Evolutionary conservation across 2,329 filamentous ascomycete species (phyloP).

Genomic region (Chaetomiaceae sp.): DNA sequence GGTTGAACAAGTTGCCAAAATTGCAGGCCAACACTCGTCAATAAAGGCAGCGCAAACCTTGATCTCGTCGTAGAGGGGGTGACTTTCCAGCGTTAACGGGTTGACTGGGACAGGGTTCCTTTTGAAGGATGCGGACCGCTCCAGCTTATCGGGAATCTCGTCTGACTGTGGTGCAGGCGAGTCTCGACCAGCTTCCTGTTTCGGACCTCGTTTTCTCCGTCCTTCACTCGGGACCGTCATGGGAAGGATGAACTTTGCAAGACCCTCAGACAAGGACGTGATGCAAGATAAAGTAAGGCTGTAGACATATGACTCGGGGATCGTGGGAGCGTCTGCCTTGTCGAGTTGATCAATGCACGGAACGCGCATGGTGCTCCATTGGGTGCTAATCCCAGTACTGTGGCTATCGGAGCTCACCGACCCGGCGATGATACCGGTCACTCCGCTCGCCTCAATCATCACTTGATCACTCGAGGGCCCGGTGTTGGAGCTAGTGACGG

Average conservation of each 20-base stretch:
- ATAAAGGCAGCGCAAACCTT: conserved; percentile 77
- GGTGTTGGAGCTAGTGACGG: conserved; percentile 55
- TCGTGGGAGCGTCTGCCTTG: conserved; percentile 74
- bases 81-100: conserved; percentile 69
- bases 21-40: conserved; percentile 90
- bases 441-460: conserved; percentile 82
- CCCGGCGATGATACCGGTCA: conserved; percentile 80
- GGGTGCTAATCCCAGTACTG: conserved; percentile 75
- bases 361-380: conserved; percentile 85
- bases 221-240: conserved; percentile 76
- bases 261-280: conserved; percentile 81
- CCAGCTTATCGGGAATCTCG: conserved; percentile 39
- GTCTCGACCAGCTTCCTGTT: conserved; percentile 42
- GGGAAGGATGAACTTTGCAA: conserved; percentile 90
- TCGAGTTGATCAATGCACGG: conserved; percentile 93
- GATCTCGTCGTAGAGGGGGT: conserved; percentile 67
- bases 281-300: conserved; percentile 84
- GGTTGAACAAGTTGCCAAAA: conserved; percentile 90
- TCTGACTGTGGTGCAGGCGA: conserved; percentile 39
- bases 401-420: conserved; percentile 62
- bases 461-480: conserved; percentile 69
- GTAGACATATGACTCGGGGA: conserved; percentile 93
- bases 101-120: conserved; percentile 79
- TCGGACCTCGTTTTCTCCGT: conserved; percentile 48
- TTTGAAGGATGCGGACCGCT: conserved; percentile 64